A percentile compares a stretch with the other conserved stretches of the same genome.
Conservation (phyloP, 176 grass and related monocot genomes). For the Pontederia paniculata region DNA sequence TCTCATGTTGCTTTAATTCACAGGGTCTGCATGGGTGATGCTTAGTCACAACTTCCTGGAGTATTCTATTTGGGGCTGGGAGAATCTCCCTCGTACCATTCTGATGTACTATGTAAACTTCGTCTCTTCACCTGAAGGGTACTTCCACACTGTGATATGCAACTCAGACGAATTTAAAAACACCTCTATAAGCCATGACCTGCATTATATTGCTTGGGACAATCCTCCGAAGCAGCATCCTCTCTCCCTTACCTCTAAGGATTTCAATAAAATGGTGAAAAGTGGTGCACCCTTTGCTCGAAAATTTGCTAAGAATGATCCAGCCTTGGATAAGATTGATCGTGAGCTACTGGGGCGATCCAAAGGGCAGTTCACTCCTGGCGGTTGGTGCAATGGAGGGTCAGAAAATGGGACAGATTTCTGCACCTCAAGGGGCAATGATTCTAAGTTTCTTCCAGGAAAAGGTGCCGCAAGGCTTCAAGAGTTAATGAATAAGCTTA, state of each 20-base stretch:
- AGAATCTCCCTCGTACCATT: slow-evolving; percentile 67
- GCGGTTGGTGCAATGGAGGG: slow-evolving; percentile 61
- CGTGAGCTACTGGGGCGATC: slow-evolving; percentile 54
- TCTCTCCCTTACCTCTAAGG: slow-evolving; percentile 47
- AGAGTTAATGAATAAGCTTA: slow-evolving; percentile 46
- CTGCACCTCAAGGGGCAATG: slow-evolving; percentile 48
- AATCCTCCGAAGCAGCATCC: slow-evolving; percentile 88
- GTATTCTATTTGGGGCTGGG: slow-evolving; percentile 84
- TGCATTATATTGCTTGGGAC: slow-evolving; percentile 86
- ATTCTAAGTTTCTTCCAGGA: slow-evolving; percentile 44
- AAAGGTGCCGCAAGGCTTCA: slow-evolving; percentile 58
- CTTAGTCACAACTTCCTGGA: slow-evolving; percentile 62
- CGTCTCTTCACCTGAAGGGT: slow-evolving; percentile 87
- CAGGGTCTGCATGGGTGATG: slow-evolving; percentile 97
- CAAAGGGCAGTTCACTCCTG: slow-evolving; percentile 49
- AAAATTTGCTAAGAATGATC: slow-evolving; percentile 78
- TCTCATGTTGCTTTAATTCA: background rate
- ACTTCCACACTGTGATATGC: slow-evolving; percentile 91
- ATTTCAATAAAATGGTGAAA: slow-evolving; percentile 71
- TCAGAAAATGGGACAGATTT: slow-evolving; percentile 39
- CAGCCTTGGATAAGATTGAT: slow-evolving; percentile 70
- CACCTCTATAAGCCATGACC: slow-evolving; percentile 60
- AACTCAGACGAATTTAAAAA: slow-evolving; percentile 47
- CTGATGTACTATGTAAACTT: slow-evolving; percentile 92
- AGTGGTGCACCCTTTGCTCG: slow-evolving; percentile 67